Conservation (phyloP, 164 flowering plant species). For the Aristolochia contorta region DNA sequence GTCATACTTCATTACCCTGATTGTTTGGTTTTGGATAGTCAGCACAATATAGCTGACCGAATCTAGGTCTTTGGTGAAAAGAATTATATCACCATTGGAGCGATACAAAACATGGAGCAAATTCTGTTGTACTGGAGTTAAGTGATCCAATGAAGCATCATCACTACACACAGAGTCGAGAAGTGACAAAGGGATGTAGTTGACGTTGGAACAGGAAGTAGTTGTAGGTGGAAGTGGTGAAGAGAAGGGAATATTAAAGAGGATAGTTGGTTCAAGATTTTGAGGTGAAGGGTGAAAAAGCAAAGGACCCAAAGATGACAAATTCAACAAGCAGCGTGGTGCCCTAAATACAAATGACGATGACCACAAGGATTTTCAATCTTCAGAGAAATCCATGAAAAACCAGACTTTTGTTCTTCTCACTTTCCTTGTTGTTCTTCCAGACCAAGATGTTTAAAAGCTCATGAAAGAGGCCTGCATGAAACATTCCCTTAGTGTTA, state of each 20-base stretch:
- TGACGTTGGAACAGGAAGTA: conserved; percentile 13
- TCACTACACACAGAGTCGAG: conserved; percentile 14
- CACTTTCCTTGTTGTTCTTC: background rate
- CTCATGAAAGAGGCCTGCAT: too few relatives aligned
- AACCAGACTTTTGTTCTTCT: background rate
- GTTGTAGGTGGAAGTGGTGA: conserved; percentile 21
- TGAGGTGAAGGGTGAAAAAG: conserved; percentile 33
- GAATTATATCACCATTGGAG: conserved; percentile 9
- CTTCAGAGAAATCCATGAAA: conserved; percentile 42
- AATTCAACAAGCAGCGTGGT: conserved; percentile 32
- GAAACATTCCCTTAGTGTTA: too few relatives aligned
- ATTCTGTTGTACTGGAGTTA: conserved; percentile 16
- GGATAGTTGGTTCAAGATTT: conserved; percentile 19
- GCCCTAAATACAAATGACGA: conserved; percentile 23
- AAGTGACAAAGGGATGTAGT: conserved; percentile 16
- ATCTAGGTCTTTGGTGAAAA: conserved; percentile 39
- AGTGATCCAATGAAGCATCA: conserved; percentile 6
- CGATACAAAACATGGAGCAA: conserved; percentile 31
- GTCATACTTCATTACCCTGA: conserved; percentile 5
- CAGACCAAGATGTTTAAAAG: background rate
- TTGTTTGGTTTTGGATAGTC: conserved; percentile 1
- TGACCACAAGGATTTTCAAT: conserved; percentile 46
- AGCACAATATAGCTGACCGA: conserved; percentile 37
- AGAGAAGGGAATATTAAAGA: conserved; percentile 28
- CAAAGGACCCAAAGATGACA: conserved; percentile 37